Evolutionary conservation across 2,329 filamentous ascomycete genomes (phyloP).

Genomic region (Stemphylium vesicarium): DNA sequence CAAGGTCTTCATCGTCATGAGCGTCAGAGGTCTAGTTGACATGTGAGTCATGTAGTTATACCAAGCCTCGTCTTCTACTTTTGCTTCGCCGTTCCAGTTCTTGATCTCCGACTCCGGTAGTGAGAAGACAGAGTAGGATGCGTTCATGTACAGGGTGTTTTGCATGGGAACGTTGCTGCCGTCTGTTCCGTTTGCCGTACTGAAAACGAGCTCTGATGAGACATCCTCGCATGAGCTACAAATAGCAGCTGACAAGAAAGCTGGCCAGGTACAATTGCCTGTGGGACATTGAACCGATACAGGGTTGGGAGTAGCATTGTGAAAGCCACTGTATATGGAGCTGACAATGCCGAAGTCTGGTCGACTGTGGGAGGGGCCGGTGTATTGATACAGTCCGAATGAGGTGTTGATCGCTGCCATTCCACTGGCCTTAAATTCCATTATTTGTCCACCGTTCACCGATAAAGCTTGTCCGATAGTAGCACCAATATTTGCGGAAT

Average conservation of each 20-base stretch:
- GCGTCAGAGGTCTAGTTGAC: neutral
- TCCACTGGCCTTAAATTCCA: neutral
- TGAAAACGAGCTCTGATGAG: conserved; percentile 2
- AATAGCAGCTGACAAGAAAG: conserved; percentile 9
- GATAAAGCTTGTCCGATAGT: neutral
- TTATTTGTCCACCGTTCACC: neutral
- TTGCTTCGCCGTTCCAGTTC: neutral
- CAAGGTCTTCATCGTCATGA: neutral
- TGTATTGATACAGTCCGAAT: neutral
- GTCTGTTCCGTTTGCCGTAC: neutral
- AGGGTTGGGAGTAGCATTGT: neutral
- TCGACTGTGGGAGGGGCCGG: neutral
- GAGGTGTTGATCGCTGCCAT: neutral
- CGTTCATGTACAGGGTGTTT: too few relatives aligned
- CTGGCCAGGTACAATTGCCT: conserved; percentile 18
- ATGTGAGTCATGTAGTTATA: too few relatives aligned
- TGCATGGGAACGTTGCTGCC: neutral
- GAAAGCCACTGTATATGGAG: conserved; percentile 15
- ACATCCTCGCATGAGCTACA: conserved; percentile 16
- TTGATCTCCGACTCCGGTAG: neutral
- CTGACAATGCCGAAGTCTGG: conserved; percentile 18
- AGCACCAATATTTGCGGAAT: neutral
- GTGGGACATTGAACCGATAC: conserved; percentile 8
- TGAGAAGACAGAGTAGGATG: neutral
- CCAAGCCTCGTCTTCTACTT: too few relatives aligned